Evolutionary conservation across 225 moss, liverwort and hornwort species (phyloP).

Genomic region (Bryum argenteum): DNA sequence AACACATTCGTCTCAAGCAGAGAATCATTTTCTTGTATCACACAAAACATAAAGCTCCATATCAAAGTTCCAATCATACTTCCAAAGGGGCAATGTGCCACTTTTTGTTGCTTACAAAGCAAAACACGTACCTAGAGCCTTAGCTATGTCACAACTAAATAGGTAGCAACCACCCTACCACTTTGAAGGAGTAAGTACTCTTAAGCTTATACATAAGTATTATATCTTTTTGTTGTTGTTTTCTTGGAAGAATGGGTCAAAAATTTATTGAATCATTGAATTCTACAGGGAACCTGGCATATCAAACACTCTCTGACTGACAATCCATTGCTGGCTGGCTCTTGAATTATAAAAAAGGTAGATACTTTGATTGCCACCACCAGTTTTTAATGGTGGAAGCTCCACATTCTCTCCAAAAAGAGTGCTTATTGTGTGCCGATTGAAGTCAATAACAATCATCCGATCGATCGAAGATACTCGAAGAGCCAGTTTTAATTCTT

Average conservation of each 20-base stretch:
- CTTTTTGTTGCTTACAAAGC: constrained; percentile 30
- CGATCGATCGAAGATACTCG: no score
- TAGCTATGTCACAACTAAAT: constrained; percentile 57
- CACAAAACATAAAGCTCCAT: no score
- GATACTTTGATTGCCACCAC: not conserved
- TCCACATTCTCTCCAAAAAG: no score
- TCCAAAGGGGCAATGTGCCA: constrained; percentile 55
- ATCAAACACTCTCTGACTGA: constrained; percentile 13
- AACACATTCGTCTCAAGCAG: no score
- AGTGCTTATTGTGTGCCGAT: no score
- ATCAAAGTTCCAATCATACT: not conserved
- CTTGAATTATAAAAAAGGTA: constrained; percentile 6
- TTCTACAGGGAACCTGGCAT: constrained; percentile 36
- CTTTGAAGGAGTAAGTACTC: constrained; percentile 34
- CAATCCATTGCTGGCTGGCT: constrained; percentile 33
- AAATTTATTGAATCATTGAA: constrained; percentile 28
- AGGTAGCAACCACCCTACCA: constrained; percentile 41
- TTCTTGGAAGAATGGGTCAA: not conserved
- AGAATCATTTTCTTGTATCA: no score
- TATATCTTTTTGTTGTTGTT: no score
- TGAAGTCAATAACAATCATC: no score
- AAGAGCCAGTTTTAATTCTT: no score
- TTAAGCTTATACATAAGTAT: not conserved
- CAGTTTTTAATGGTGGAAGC: no score
- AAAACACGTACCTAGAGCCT: constrained; percentile 37